These are phyloP conservation scores for Ceratobasidium sp. DNA, from an alignment of 1,284 basidiomycete species.

Conservation along the genomic window DNA sequence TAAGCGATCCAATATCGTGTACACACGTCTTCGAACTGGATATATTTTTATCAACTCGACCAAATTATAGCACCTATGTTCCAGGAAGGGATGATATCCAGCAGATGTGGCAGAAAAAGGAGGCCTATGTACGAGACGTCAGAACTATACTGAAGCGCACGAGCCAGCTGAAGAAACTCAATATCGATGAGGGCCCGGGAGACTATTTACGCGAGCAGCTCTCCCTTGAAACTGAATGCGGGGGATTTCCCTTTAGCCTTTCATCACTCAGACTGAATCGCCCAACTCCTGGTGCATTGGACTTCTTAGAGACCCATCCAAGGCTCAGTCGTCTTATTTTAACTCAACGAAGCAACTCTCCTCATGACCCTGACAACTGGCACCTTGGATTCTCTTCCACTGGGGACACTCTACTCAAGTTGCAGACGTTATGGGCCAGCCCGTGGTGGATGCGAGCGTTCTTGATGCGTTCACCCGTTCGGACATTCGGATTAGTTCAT, in stretches of 20 bases:
- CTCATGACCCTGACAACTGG: background rate
- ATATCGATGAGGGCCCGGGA: background rate
- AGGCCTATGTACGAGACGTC: constrained; percentile 6
- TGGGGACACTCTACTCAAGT: background rate
- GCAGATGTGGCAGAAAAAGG: constrained; percentile 19
- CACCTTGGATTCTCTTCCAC: background rate
- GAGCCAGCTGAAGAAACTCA: background rate
- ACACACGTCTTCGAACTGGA: background rate
- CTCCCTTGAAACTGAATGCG: background rate
- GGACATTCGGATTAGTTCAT: constrained; percentile 11
- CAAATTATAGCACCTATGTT: background rate
- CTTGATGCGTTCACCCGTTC: constrained; percentile 8
- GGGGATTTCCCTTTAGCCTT: constrained; percentile 19
- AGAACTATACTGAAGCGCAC: constrained; percentile 1
- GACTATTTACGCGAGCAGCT: background rate
- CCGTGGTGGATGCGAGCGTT: constrained; percentile 20
- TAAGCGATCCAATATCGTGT: constrained; percentile 4
- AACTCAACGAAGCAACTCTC: background rate
- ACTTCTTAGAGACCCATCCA: constrained; percentile 18
- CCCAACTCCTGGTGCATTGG: background rate
- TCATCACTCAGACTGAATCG: constrained; percentile 8
- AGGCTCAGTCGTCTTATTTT: constrained; percentile 15
- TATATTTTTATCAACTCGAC: constrained; percentile 4
- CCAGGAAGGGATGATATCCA: constrained; percentile 29
- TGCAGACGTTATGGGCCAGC: constrained; percentile 23